Evolutionary conservation across 164 flowering plant species (phyloP), one percentile per base, ranked within the genome.

Genomic region (Liquidambar formosana): DNA sequence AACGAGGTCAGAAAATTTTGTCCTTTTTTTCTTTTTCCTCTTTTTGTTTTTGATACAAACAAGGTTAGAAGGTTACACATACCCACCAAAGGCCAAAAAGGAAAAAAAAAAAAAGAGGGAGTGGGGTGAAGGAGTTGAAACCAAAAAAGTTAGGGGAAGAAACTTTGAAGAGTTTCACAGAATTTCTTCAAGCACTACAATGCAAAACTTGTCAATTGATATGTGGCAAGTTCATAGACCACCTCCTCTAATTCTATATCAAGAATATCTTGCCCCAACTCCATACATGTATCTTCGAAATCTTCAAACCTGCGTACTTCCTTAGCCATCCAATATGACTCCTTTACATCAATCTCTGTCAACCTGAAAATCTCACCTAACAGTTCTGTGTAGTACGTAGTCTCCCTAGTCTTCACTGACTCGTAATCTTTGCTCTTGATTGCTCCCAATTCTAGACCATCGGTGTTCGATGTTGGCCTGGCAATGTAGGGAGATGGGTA

Each of bases 231-330:
- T 23, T 81, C 84, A 61, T 68, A 64, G 10, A 73, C 72, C 9
- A 71, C 26, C n/a, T 81, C 76, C 0, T 60, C 16, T 27, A 81
- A 38, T 63, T 78, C 46, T 4, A 14, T 21, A 38, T 75, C 72
- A 14, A 81, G 64, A 25, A 81, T 73, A 8, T 68, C 66, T 21
- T 66, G 65, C 48, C 68, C 81, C 27, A 78, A 59, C 10, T 72
- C 69, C 33, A 28, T 5, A 45, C 72, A 77, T 1, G 75, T 56
- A 10, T 77, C 83, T 70, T 77, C 80, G 15, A 72, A 60, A 49
- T 67, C 71, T 61, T 75, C 81, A 23, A 54, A 41, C n/a, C 49
- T 60, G 1, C 59, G 4, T 41, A 0, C 68, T 28, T 26, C 58
- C 26, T 45, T 38, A 0, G 2, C 23, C 4, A 28, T 15, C 75